phyloP scores from a whole-genome alignment of 768 basidiomycete species.

The Collybia nuda region DNA sequence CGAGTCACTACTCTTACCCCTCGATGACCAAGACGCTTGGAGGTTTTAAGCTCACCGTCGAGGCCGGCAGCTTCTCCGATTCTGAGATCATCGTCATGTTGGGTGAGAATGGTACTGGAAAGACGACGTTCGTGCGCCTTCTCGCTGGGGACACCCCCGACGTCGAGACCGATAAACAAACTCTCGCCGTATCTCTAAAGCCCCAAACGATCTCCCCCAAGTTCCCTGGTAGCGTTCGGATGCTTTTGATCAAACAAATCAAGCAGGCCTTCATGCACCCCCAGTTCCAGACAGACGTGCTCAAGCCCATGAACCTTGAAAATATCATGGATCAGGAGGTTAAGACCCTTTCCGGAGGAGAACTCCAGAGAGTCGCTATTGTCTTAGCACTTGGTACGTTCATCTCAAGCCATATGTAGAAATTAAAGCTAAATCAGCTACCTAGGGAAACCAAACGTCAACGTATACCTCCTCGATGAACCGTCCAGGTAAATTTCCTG shows the following conservation, averaged over 20 bases:
- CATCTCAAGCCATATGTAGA: neutral
- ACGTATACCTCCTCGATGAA: conserved; percentile 95
- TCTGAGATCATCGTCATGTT: conserved; percentile 99
- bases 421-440: neutral
- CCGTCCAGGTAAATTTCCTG: conserved; percentile 64
- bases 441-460: conserved; percentile 70
- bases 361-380: conserved; percentile 96
- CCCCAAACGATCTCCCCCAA: conserved; percentile 98
- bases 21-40: conserved; percentile 97
- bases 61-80: conserved; percentile 91
- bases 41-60: conserved; percentile 91
- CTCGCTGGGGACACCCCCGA: conserved; percentile 94
- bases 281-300: conserved; percentile 98
- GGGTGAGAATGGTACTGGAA: conserved; percentile 98
- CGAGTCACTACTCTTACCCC: conserved; percentile 89
- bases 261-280: conserved; percentile 97
- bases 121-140: conserved; percentile 96
- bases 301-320: conserved; percentile 97
- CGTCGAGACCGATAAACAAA: conserved; percentile 76
- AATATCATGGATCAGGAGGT: conserved; percentile 97
- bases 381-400: conserved; percentile 80
- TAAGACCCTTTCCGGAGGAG: conserved; percentile 97
- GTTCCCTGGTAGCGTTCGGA: conserved; percentile 95
- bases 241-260: conserved; percentile 92
- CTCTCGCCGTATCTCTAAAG: conserved; percentile 89